Conservation (phyloP, 768 basidiomycete genomes). For the Trametes cinnabarina region DNA sequence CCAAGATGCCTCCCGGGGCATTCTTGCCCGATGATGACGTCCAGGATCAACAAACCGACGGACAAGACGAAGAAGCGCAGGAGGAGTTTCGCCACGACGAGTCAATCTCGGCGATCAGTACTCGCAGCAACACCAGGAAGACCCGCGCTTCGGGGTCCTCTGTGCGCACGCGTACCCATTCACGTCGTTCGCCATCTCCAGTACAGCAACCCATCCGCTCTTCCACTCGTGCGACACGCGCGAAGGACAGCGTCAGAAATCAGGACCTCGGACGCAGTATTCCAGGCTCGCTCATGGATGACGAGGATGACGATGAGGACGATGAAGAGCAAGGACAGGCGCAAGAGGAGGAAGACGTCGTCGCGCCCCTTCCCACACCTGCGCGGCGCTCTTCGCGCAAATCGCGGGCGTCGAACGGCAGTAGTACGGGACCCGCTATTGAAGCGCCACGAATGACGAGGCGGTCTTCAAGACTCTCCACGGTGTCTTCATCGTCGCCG, state of each 20-base stretch:
- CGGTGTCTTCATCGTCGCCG: constrained; percentile 34
- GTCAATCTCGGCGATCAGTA: constrained; percentile 1
- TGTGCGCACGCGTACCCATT: constrained; percentile 7
- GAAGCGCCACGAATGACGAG: constrained; percentile 31
- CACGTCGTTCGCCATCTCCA: constrained; percentile 6
- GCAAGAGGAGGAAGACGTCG: constrained; percentile 28
- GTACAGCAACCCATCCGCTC: constrained; percentile 1
- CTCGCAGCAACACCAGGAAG: neutral
- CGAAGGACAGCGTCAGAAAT: constrained; percentile 10
- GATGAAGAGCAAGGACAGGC: constrained; percentile 24
- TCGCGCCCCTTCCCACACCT: constrained; percentile 32
- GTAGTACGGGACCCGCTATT: constrained; percentile 12
- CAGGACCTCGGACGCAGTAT: constrained; percentile 24
- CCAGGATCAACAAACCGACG: constrained; percentile 13
- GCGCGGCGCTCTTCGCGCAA: constrained; percentile 21
- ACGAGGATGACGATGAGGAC: constrained; percentile 29
- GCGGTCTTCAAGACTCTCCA: constrained; percentile 41
- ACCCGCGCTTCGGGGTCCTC: neutral
- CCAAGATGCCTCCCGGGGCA: constrained; percentile 42
- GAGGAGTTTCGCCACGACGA: neutral
- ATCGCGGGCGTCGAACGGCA: constrained; percentile 16
- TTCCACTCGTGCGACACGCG: constrained; percentile 5
- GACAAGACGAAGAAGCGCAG: neutral
- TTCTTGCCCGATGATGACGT: constrained; percentile 44
- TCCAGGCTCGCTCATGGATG: constrained; percentile 31